Evolutionary conservation across 805 yeast species (phyloP), one percentile per base, ranked within the genome.

Genomic region (Kluyveromyces aestuarii): DNA sequence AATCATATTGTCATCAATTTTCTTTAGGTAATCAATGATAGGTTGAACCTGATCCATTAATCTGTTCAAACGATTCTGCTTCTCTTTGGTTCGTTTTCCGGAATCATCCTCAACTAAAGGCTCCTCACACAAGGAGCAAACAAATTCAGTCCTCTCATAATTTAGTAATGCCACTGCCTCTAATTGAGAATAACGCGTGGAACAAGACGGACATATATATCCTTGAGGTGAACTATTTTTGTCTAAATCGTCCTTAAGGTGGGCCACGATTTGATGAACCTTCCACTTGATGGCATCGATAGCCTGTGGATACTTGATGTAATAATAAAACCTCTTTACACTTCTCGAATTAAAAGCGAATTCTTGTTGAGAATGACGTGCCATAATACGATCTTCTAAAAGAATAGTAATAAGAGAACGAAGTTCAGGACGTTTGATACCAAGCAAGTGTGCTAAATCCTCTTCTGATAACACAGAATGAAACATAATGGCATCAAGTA

Each of bases 221-320:
- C 98, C 99, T 60, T 93, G 96, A 1, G 97, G 95, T 56, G 88
- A 90, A 25, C 88, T 81, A 58, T 84, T 86, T 54, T 81, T 85
- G 46, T 87, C 82, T 69, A 91, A 77, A 59, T 89, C 95, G 53
- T 84, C 87, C 61, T 87, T 87, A 48, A 90, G 73, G 48, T 74
- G 65, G 56, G 82, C 83, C 13, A 87, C 97, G 27, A 93, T 76
- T 43, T 86, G 79, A 64, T 91, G 96, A 50, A 91, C 86, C 61
- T 90, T 89, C 98, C 98, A 93, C 67, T 93, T 93, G 62, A 93
- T 81, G 3, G 96, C 81, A 68, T 93, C 99, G 39, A 93, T 87
- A 0, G 98, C 95, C 64, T 89, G 96, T 2, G 96, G 87, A 62
- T 79, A 80, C 61, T 88, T 96, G 48, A 91, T 82, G 65, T 79